Base-by-base conservation (phyloP, 768 basidiomycete species). In the Podaxis sp. region DNA sequence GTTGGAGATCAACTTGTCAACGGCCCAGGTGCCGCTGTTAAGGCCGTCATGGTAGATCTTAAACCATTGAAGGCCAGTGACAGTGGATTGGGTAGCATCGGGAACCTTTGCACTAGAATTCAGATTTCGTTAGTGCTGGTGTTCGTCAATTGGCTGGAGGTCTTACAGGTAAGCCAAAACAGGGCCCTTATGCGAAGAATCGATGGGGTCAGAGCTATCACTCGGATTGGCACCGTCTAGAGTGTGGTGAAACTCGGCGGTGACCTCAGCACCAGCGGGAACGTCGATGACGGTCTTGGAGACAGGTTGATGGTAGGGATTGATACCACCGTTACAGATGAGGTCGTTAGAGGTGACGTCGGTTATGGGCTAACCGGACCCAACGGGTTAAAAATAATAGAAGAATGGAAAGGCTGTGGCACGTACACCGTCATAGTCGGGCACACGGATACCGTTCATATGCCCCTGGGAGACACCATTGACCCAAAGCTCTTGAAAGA, bases 1-100 rank as follows among this genome's bases (percentile, higher is more conserved):
- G 69, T 81, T 81, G 17, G 73, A 68, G 59, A 81, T 77, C 58
- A 85, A 68, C 2, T 74, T 67, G 68, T 84, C 80, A 15, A 80
- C 78, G 41, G 73, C 83, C 84, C 84, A 84, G 5, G 69, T 66
- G n/a, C 67, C 69, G 48, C 79, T 67, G 63, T 71, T 68, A 56
- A 74, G 72, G 12, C 80, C 80, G 51, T 80, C 80, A 66, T 84
- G 75, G 64, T 75, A 80, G 64, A 84, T 82, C 73, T 83, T 85
- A 75, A 85, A 84, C 84, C 84, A 84, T 40, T 79, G 68, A 4
- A 84, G 74, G 30, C 84, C 84, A 1, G 82, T 84, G 3, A 83
- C 79, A 28, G 58, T 59, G 3, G 75, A 71, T 63, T 84, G 81
- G 0, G 77, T 77, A 8, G 85, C 85, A 62, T 73, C 73, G 33